phyloP scores from a whole-genome alignment of 2,329 filamentous ascomycete genomes.

The Penicillium sp. region DNA sequence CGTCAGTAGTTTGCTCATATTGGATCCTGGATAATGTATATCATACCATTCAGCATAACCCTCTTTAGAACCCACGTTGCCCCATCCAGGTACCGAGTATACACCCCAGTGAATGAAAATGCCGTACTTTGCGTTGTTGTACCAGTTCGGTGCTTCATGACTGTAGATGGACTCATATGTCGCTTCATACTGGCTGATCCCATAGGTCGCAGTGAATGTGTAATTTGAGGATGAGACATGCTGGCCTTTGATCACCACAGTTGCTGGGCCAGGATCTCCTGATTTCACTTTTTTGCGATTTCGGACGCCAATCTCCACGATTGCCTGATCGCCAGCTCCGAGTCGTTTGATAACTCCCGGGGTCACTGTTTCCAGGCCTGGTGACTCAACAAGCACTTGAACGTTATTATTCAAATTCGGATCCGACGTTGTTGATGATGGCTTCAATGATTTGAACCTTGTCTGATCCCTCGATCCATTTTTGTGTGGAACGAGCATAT shows the following conservation, averaged over 20 bases:
- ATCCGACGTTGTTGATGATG: constrained; percentile 47
- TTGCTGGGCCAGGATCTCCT: constrained; percentile 40
- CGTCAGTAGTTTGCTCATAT: not conserved
- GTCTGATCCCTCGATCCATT: constrained; percentile 48
- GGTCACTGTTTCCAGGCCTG: constrained; percentile 42
- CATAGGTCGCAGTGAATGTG: constrained; percentile 45
- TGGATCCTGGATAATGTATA: not conserved
- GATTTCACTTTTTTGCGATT: constrained; percentile 40
- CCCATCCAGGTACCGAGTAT: constrained; percentile 64
- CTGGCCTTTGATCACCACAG: constrained; percentile 35
- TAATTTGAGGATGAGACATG: constrained; percentile 32
- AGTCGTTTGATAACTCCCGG: constrained; percentile 48
- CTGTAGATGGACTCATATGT: constrained; percentile 48
- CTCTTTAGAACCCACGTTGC: constrained; percentile 49
- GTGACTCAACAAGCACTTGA: constrained; percentile 41
- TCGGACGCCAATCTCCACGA: constrained; percentile 46
- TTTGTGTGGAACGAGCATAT: constrained; percentile 50
- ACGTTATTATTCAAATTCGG: constrained; percentile 44
- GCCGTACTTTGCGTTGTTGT: constrained; percentile 61
- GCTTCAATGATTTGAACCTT: constrained; percentile 49
- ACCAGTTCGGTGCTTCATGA: constrained; percentile 61
- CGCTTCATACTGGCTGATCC: constrained; percentile 41
- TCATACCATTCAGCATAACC: constrained; percentile 48
- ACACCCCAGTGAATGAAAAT: constrained; percentile 68
- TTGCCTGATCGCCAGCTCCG: constrained; percentile 48